Percentiles rank a stretch among this genome's conserved stretches.
Evolutionary conservation across 768 basidiomycete species (phyloP).

Genomic region (Lactarius sanguifluus): DNA sequence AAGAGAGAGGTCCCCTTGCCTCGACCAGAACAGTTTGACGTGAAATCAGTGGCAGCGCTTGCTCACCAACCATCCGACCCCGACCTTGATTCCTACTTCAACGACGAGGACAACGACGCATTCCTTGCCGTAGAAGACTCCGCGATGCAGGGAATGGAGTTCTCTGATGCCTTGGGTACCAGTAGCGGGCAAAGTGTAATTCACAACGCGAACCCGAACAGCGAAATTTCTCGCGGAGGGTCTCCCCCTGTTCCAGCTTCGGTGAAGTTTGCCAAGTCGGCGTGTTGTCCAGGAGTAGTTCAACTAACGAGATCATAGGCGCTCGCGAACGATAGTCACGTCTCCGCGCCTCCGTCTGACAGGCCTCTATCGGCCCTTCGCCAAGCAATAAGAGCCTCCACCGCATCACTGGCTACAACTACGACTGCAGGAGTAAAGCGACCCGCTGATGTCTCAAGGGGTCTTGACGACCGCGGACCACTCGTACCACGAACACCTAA

Average conservation of each 20-base stretch:
- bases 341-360: background rate
- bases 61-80: conserved; percentile 15
- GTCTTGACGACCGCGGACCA: background rate
- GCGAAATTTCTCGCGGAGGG: conserved; percentile 4
- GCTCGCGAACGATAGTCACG: background rate
- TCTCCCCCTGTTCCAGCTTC: background rate
- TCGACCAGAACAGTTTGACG: background rate
- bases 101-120: conserved; percentile 17
- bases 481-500: background rate
- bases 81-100: conserved; percentile 32
- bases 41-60: background rate
- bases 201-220: background rate
- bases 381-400: conserved; percentile 17
- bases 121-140: conserved; percentile 18
- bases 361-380: conserved; percentile 12
- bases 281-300: background rate
- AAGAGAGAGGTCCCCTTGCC: background rate
- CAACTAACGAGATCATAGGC: conserved; percentile 10
- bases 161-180: background rate
- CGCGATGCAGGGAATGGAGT: background rate
- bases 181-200: background rate
- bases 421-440: conserved; percentile 21
- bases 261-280: conserved; percentile 7
- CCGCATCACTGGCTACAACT: background rate
- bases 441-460: conserved; percentile 23